Evolutionary conservation across 345 rosid genomes (phyloP), one percentile per base, ranked within the genome.

Genomic region (Euphorbia pulcherrima): DNA sequence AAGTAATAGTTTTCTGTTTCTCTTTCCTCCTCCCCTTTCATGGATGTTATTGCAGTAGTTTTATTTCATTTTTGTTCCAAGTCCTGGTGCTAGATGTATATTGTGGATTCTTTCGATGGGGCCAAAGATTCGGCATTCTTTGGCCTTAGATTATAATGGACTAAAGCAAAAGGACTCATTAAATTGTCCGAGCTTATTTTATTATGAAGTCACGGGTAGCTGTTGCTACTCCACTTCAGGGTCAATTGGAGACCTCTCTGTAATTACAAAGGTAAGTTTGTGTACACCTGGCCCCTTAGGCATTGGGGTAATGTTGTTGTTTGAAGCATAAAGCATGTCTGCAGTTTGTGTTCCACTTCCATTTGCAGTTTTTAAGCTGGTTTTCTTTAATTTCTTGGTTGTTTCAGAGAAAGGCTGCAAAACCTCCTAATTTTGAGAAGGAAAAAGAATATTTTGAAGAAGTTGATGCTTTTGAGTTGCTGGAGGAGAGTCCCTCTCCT

Each of bases 401-500:
- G 51, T 74, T 47, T 73, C 73, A 87, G 96, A 87, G 79, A n/a
- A 85, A 84, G 76, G 79, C 57, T 64, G 81, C 54, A 53, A 80
- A 77, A 39, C 84, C 79, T 75, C 80, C 78, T 67, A 84, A 74
- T 77, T 81, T 91, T 4, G 84, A 83, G 79, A 89, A 79, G 83
- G 97, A 91, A 78, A 77, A 77, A 46, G 76, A 83, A 63, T 94
- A 94, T 68, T 94, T 91, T 80, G 60, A 82, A 57, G 93, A 91
- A 74, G 89, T 94, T 69, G 99, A 91, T 86, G 97, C 89, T 41
- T 91, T 91, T 60, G 93, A 91, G 79, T 81, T 94, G 81, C 65
- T 84, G 46, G 99, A 94, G 77, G 99, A 94, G 85, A 94, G 99
- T 77, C 97, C 99, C 20, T 94, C 99, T n/a, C 99, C 99, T 9